Conservation (phyloP, 495 filamentous ascomycete species). For the Talaromyces wortmannii region DNA sequence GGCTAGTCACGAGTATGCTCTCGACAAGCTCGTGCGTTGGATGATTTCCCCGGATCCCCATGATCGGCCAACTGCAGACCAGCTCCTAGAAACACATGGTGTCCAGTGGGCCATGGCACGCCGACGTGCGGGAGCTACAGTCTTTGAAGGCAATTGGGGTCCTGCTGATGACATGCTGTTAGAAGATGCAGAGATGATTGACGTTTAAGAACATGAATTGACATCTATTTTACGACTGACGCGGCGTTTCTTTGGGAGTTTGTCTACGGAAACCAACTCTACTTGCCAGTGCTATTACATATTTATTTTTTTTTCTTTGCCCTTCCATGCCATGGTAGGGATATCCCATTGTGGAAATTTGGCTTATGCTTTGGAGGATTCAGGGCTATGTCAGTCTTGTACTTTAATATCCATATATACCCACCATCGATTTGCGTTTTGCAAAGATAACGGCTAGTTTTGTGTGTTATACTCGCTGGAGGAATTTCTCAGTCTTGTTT, state of each 20-base stretch:
- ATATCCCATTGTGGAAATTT: neutral
- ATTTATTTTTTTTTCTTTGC: neutral
- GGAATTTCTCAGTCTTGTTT: neutral
- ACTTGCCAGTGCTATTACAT: neutral
- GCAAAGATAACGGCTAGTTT: neutral
- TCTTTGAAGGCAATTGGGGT: constrained; percentile 95
- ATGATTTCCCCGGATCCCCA: constrained; percentile 76
- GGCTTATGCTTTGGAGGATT: neutral
- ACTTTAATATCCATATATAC: neutral
- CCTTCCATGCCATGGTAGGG: neutral
- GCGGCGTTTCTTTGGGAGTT: neutral
- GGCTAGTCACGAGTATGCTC: constrained; percentile 54
- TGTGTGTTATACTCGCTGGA: neutral
- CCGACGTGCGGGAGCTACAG: constrained; percentile 75
- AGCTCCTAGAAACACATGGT: constrained; percentile 61
- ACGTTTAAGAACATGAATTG: constrained; percentile 43
- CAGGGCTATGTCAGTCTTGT: neutral
- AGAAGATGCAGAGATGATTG: constrained; percentile 70
- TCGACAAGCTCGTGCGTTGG: constrained; percentile 79
- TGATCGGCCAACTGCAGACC: constrained; percentile 65
- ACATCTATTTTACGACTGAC: neutral
- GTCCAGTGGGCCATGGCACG: constrained; percentile 69
- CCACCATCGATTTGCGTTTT: neutral
- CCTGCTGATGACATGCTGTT: constrained; percentile 66
- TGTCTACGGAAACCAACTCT: neutral